Base-by-base conservation (phyloP, 2,329 filamentous ascomycete genomes). In the Curvularia verruculosa region DNA sequence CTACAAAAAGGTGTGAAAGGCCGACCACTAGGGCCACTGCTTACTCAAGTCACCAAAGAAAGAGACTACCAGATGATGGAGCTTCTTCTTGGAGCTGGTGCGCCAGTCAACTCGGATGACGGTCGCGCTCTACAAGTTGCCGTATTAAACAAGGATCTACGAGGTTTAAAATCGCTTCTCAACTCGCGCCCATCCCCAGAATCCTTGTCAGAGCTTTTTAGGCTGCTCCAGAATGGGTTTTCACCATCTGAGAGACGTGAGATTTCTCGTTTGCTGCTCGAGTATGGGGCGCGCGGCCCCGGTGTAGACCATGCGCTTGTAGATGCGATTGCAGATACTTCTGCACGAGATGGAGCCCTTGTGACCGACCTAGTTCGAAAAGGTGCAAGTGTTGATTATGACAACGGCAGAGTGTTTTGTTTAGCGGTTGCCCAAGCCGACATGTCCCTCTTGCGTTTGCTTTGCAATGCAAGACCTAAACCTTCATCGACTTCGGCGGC, bases 281-380 rank as follows among this genome's bases (percentile, higher is more conserved):
- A 66, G 24, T 41, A 66, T 46, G 72, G 71, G 31, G 71, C 72
- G 28, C 59, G 56, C 28, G 72, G 72, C 4, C 43, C 52, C 5
- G 65, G 70, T 54, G 71, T 75, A 15, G 65, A 73, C 48, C 62
- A 70, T 47, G 68, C 69, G 21, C 65, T 74, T 4, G 47, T 72
- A 19, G 65, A 72, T 48, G 67, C 70, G 0, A 63, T 72, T 4
- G 61, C 63, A 6, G 70, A 73, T 44, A 68, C 60, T 1, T 69
- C 70, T 28, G 59, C 58, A 12, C 65, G 71, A 54, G 70, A 73
- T 49, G 44, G 59, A 29, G 58, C 58, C 15, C 51, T 74, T 13
- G 69, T 74, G 18, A 67, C 60, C 13, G 68, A 72, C 24, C 55
- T 74, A 3, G 57, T 74, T 12, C 59, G 62, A 28, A 46, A 61